A percentile compares a stretch with the other conserved stretches of the same genome.
phyloP scores from a whole-genome alignment of 805 yeast genomes.

The Hyphopichia homilentoma region DNA sequence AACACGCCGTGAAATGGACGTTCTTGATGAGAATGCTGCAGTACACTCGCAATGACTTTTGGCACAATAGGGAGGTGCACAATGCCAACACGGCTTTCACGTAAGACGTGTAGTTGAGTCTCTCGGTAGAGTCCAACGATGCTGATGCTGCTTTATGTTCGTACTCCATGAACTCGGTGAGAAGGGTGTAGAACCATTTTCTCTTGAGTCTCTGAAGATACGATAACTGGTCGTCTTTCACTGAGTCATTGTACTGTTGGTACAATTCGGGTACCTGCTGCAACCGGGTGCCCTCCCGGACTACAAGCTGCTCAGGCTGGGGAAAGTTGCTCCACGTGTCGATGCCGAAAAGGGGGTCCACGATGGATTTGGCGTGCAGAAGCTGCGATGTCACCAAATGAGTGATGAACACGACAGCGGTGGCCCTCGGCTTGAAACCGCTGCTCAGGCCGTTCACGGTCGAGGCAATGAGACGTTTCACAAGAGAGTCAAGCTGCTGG shows the following conservation, averaged over 20 bases:
- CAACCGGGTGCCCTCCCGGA: background rate
- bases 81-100: conserved; percentile 5
- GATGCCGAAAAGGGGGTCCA: conserved; percentile 29
- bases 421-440: background rate
- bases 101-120: conserved; percentile 2
- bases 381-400: conserved; percentile 8
- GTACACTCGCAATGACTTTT: conserved; percentile 4
- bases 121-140: background rate
- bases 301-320: conserved; percentile 3
- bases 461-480: conserved; percentile 2
- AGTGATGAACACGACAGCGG: conserved; percentile 4
- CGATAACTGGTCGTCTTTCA: background rate
- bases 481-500: background rate
- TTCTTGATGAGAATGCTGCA: conserved; percentile 4
- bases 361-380: conserved; percentile 1
- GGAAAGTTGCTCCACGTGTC: conserved; percentile 24
- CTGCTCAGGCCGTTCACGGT: conserved; percentile 5
- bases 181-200: conserved; percentile 6
- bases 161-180: conserved; percentile 4
- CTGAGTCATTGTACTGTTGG: background rate
- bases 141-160: background rate
- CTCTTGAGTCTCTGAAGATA: conserved; percentile 1
- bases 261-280: background rate
- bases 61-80: conserved; percentile 3
- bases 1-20: conserved; percentile 2